phyloP scores from a whole-genome alignment of 2,329 filamentous ascomycete species.

The Geosmithia flava region DNA sequence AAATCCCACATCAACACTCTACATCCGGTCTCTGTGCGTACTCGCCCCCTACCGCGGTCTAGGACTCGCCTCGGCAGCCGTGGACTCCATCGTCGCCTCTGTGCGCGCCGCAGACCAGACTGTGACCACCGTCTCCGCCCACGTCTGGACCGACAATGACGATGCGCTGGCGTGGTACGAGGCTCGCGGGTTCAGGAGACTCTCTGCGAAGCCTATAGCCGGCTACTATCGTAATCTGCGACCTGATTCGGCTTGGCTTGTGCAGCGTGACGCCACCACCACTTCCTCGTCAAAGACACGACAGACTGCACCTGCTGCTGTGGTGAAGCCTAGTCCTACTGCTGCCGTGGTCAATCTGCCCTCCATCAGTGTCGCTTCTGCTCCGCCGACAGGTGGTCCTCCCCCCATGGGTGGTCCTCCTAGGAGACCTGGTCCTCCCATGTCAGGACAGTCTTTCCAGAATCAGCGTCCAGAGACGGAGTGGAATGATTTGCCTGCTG shows the following conservation, averaged over 20 bases:
- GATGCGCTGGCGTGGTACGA: slow-evolving; percentile 53
- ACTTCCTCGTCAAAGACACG: slow-evolving; percentile 5
- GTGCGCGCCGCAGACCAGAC: slow-evolving; percentile 12
- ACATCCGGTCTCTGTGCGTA: slow-evolving; percentile 52
- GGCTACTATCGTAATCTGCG: slow-evolving; percentile 52
- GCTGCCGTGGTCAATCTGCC: slow-evolving; percentile 19
- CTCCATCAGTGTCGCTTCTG: slow-evolving; percentile 4
- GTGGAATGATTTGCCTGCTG: slow-evolving; percentile 54
- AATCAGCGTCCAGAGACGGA: slow-evolving; percentile 45
- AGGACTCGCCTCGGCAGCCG: slow-evolving; percentile 44
- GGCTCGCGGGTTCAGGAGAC: slow-evolving; percentile 37
- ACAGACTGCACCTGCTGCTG: neutral
- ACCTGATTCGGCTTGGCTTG: slow-evolving; percentile 49
- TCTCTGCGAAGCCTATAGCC: slow-evolving; percentile 31
- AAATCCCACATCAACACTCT: slow-evolving; percentile 24
- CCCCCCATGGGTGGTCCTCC: slow-evolving; percentile 1
- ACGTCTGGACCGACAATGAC: slow-evolving; percentile 56
- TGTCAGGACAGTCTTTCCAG: slow-evolving; percentile 38
- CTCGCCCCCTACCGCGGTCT: slow-evolving; percentile 50
- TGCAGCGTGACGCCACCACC: slow-evolving; percentile 30
- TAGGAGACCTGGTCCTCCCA: slow-evolving; percentile 9
- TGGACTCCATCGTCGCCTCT: slow-evolving; percentile 37
- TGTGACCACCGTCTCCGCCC: slow-evolving; percentile 41
- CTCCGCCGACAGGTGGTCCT: slow-evolving; percentile 1
- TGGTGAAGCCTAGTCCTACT: slow-evolving; percentile 10